phyloP scores from a whole-genome alignment of 1,284 basidiomycete species.

The Agroathelia rolfsii region DNA sequence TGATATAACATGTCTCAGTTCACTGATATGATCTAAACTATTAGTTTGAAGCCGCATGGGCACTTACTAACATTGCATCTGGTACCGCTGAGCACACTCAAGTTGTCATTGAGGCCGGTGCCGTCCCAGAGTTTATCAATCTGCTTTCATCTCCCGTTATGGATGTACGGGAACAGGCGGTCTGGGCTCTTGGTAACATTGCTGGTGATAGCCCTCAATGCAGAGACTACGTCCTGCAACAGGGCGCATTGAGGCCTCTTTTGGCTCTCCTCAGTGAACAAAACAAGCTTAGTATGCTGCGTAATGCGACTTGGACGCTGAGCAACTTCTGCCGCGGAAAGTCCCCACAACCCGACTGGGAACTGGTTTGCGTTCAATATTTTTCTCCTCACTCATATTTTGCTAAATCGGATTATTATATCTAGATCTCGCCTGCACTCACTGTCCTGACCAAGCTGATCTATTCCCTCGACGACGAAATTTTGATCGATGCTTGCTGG shows the following conservation, averaged over 20 bases:
- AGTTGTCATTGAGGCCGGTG: conserved; percentile 90
- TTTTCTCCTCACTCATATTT: conserved; percentile 5
- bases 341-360: conserved; percentile 93
- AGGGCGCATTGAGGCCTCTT: conserved; percentile 67
- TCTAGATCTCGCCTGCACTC: conserved; percentile 90
- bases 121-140: conserved; percentile 97
- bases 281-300: conserved; percentile 94
- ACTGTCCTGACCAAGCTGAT: conserved; percentile 96
- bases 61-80: conserved; percentile 98
- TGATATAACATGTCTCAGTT: conserved; percentile 4
- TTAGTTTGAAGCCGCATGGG: conserved; percentile 99
- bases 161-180: conserved; percentile 93
- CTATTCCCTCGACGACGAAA: conserved; percentile 98
- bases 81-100: conserved; percentile 98
- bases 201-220: conserved; percentile 93
- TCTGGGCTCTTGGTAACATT: conserved; percentile 96
- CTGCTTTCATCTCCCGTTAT: conserved; percentile 79
- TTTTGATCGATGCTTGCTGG: conserved; percentile 99
- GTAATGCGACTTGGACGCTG: conserved; percentile 96
- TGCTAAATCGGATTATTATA: conserved; percentile 11
- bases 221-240: conserved; percentile 80
- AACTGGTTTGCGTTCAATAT: conserved; percentile 51
- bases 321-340: conserved; percentile 98
- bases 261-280: conserved; percentile 70
- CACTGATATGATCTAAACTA: conserved; percentile 10